These are phyloP conservation scores for Linnemannia hyalina DNA, from an alignment of 192 early-diverging fungal species.

Conservation along the genomic window DNA sequence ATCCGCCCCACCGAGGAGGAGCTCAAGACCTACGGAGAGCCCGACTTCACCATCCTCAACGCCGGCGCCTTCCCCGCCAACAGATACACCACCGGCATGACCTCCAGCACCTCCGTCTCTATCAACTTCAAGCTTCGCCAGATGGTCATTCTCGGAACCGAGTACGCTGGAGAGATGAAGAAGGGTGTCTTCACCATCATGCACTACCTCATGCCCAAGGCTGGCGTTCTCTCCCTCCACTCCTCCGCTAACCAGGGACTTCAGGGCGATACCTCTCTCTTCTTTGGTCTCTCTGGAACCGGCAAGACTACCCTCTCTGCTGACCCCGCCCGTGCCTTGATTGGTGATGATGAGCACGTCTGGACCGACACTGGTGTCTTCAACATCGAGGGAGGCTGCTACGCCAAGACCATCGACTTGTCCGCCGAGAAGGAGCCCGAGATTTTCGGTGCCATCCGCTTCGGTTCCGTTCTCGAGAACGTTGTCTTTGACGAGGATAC, in stretches of 20 bases:
- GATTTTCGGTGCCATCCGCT: slow-evolving; percentile 96
- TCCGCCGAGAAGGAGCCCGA: slow-evolving; percentile 98
- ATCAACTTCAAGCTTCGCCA: slow-evolving; percentile 94
- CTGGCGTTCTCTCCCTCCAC: slow-evolving; percentile 89
- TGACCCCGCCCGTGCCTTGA: slow-evolving; percentile 92
- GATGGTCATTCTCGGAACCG: slow-evolving; percentile 98
- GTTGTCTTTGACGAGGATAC: slow-evolving; percentile 87
- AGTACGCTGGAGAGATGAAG: slow-evolving; percentile 99
- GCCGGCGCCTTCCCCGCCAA: slow-evolving; percentile 95
- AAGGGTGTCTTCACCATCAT: slow-evolving; percentile 98
- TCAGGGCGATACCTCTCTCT: slow-evolving; percentile 92
- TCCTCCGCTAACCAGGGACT: slow-evolving; percentile 96
- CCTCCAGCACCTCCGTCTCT: slow-evolving; percentile 91
- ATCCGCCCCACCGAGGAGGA: slow-evolving; percentile 95
- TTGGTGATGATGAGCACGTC: slow-evolving; percentile 99
- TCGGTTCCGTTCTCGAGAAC: slow-evolving; percentile 96
- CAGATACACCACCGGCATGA: slow-evolving; percentile 95
- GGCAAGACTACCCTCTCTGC: slow-evolving; percentile 98
- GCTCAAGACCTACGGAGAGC: slow-evolving; percentile 92
- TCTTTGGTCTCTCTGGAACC: slow-evolving; percentile 98
- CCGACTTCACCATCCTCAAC: slow-evolving; percentile 98
- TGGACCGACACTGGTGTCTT: slow-evolving; percentile 97
- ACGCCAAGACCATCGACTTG: slow-evolving; percentile 96
- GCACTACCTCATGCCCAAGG: slow-evolving; percentile 99
- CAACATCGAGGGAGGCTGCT: slow-evolving; percentile 99